A percentile compares a stretch with the other conserved stretches of the same genome.
phyloP scores from a whole-genome alignment of 169 alveolate species.

The Babesia bovis region DNA sequence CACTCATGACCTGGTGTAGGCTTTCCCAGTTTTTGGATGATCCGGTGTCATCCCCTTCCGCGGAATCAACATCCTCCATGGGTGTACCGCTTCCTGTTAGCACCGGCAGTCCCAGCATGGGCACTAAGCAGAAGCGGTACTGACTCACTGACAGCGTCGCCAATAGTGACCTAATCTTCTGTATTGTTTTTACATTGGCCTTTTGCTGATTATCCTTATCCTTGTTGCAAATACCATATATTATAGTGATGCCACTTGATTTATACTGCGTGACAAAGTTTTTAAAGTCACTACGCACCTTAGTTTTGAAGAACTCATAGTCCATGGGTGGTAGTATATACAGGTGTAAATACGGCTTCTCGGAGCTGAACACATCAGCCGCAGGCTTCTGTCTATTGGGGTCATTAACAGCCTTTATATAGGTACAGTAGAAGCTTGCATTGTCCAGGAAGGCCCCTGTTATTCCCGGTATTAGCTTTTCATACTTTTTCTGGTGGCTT shows the following conservation, averaged over 20 bases:
- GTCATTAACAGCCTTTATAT: conserved; percentile 7
- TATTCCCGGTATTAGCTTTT: neutral
- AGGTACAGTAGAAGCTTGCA: conserved; percentile 25
- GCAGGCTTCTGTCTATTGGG: neutral
- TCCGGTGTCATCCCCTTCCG: neutral
- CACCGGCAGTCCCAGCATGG: conserved; percentile 21
- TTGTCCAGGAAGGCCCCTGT: neutral
- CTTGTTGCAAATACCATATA: conserved; percentile 37
- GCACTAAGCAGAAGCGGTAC: conserved; percentile 27
- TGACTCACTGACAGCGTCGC: conserved; percentile 6
- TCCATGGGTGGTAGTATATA: conserved; percentile 49
- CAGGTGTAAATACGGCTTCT: conserved; percentile 5
- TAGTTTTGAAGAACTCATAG: neutral
- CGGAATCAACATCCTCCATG: conserved; percentile 1
- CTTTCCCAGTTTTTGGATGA: conserved; percentile 30
- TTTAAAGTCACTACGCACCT: neutral
- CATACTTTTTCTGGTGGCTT: neutral
- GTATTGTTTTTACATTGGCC: conserved; percentile 25
- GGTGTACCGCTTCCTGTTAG: neutral
- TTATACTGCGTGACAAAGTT: neutral
- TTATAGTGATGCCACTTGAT: neutral
- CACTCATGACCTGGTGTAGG: conserved; percentile 11
- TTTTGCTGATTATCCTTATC: conserved; percentile 22
- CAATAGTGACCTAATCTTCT: conserved; percentile 1
- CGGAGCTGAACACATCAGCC: neutral